Conservation (phyloP, 768 basidiomycete genomes). For the Xerocomellus intermedius region DNA sequence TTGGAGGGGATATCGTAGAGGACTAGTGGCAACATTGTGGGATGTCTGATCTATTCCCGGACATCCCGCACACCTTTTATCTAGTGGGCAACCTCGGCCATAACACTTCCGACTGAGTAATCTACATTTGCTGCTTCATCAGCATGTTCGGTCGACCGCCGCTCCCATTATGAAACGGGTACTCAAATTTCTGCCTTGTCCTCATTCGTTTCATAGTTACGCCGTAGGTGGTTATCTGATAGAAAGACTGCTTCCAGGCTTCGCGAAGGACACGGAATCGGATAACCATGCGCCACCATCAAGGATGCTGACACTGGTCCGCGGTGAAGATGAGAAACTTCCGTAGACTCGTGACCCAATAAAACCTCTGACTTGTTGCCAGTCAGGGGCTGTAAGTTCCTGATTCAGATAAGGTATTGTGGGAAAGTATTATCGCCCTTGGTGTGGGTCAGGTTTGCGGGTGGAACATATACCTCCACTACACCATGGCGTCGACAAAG, state of each 20-base stretch:
- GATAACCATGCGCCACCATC: no score
- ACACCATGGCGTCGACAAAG: slow-evolving; percentile 32
- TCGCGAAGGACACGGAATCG: background rate
- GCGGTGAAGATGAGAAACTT: no score
- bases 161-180: background rate
- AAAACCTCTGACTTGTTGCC: background rate
- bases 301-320: no score
- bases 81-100: background rate
- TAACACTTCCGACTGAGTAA: background rate
- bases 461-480: background rate
- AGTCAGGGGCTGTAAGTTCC: background rate
- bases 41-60: background rate
- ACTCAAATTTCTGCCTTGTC: no score
- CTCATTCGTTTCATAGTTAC: background rate
- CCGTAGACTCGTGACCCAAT: no score
- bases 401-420: slow-evolving; percentile 1
- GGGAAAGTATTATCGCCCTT: slow-evolving; percentile 7
- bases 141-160: background rate
- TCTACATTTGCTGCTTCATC: background rate
- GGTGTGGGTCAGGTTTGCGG: background rate
- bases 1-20: slow-evolving; percentile 39
- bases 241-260: background rate
- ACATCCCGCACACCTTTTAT: background rate
- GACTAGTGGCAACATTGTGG: slow-evolving; percentile 27
- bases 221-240: background rate